These are phyloP conservation scores for Agapanthus africanus DNA, from an alignment of 106 monocot genomes.

Conservation along the genomic window DNA sequence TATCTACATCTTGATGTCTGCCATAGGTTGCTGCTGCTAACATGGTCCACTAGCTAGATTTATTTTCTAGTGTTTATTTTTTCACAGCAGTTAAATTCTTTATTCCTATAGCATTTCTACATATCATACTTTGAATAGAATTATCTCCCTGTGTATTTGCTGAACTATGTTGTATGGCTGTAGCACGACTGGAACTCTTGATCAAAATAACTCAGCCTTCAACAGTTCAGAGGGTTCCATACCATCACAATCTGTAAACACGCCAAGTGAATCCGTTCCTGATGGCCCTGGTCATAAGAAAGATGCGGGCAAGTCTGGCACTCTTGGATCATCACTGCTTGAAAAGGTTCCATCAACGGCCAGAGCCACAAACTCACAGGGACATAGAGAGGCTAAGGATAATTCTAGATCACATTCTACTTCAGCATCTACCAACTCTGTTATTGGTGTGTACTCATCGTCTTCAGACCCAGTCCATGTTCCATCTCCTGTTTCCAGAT, in stretches of 20 bases:
- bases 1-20: too few relatives aligned
- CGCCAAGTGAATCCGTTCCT: conserved; percentile 8
- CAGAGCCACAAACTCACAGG: conserved; percentile 3
- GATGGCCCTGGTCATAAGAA: conserved; percentile 15
- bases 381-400: conserved; percentile 4
- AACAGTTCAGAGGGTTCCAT: conserved; percentile 16
- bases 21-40: too few relatives aligned
- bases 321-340: conserved; percentile 2
- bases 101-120: too few relatives aligned
- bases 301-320: conserved; percentile 3
- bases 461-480: conserved; percentile 74
- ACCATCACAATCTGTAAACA: conserved; percentile 8
- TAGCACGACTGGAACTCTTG: conserved; percentile 18
- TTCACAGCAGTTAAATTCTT: not conserved
- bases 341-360: conserved; percentile 8
- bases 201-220: conserved; percentile 17
- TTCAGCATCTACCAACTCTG: conserved; percentile 22
- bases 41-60: too few relatives aligned
- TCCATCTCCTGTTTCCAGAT: conserved; percentile 49
- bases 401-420: conserved; percentile 20
- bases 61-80: not conserved
- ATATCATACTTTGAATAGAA: too few relatives aligned
- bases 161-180: not conserved
- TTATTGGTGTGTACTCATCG: conserved; percentile 51
- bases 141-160: conserved; percentile 1